Percentiles rank a stretch among this genome's conserved stretches.
Conservation (phyloP, 1,139 yeast species). For the Taphrina confusa region DNA sequence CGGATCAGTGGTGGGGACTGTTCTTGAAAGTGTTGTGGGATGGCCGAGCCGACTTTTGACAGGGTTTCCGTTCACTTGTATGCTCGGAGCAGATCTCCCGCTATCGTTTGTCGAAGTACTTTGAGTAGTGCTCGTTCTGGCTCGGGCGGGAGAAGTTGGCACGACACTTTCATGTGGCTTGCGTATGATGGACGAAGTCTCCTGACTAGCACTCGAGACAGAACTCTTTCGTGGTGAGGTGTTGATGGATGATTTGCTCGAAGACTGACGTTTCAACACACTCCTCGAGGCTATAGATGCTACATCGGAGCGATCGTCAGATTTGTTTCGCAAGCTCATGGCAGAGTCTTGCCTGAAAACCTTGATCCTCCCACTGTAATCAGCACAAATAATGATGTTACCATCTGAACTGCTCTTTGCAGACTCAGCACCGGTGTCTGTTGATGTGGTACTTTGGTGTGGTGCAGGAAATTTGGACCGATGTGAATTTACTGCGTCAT, state of each 20-base stretch:
- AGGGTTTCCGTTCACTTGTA: constrained; percentile 5
- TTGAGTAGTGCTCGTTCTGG: not conserved
- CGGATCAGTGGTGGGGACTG: not conserved
- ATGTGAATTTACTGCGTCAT: constrained; percentile 40
- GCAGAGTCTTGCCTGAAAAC: constrained; percentile 76
- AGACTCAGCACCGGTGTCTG: not conserved
- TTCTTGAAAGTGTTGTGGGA: not conserved
- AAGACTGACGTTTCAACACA: not conserved
- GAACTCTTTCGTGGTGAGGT: not conserved
- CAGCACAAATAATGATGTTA: constrained; percentile 71
- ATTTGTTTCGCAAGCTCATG: not conserved
- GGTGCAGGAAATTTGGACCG: constrained; percentile 12
- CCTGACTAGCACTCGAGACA: constrained; percentile 11
- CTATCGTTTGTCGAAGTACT: not conserved
- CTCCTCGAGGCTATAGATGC: not conserved
- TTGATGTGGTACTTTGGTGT: constrained; percentile 4
- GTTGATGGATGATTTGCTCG: constrained; percentile 2
- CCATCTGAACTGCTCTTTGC: constrained; percentile 41
- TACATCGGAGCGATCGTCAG: not conserved
- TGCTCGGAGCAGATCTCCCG: not conserved
- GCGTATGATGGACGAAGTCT: constrained; percentile 4
- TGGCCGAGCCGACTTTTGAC: not conserved
- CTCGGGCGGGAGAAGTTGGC: constrained; percentile 23
- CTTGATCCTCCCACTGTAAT: constrained; percentile 68
- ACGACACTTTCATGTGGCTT: constrained; percentile 22